Evolutionary conservation across 345 rosid species (phyloP), one percentile per base, ranked within the genome.

Genomic region (Pseudoturritis turrita): DNA sequence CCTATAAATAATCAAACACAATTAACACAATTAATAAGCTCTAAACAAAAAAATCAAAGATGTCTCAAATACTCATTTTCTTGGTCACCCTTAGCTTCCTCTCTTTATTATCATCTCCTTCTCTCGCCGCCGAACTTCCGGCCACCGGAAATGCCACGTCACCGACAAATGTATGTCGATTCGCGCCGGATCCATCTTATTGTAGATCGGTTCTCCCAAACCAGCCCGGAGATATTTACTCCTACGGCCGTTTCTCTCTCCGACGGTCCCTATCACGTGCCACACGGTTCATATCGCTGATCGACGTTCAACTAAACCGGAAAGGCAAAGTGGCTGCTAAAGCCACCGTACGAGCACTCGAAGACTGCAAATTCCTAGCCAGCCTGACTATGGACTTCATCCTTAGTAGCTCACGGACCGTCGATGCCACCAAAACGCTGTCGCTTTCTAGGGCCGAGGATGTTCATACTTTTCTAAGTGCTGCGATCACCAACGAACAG

Each of bases 321-420:
- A 75, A 68, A 61, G 71, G 71, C 17, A 79, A 83, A 43, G 69
- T 81, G 43, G 71, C 84, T 17, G 80, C 94, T 4, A 40, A 26
- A 12, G 0, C 86, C 2, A 83, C 87, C 0, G 15, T 82, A 31
- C 71, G 85, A 6, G 98, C 98, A 21, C 85, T 94, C 1, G 84
- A 89, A 71, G 98, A 94, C 71, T 94, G 98, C 76, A 80, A 45
- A 4, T 68, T 71, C 6, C 88, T 94, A 19, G 91, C 91, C 23
- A 63, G 46, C 15, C 49, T 73, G 26, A 91, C 87, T 74, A 43
- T 79, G 22, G 97, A 89, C 44, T 89, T 64, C 70, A 71, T 94
- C 43, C 43, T 36, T n/a, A 83, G 62, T 61, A 74, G 92, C 54
- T 81, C 80, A 39, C 39, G 70, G 35, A 79, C 86, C 12, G 82